Evolutionary conservation across 139 green algal genomes (phyloP), one percentile per base, ranked within the genome.

Genomic region (Cymbomonas tetramitiformis): DNA sequence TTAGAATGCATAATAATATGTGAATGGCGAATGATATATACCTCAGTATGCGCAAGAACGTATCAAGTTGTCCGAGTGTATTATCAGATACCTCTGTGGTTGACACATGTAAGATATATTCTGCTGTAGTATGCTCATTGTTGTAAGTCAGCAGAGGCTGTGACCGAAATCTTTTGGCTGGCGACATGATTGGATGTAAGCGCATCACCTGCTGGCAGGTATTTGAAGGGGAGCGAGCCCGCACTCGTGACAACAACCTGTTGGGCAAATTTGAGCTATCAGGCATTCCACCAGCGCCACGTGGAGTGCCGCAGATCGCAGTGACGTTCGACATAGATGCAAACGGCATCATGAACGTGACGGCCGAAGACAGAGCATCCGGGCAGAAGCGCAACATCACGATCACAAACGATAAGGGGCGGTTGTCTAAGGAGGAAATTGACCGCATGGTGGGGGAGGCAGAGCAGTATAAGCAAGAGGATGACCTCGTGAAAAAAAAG

Each of bases 401-500:
- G 38, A 98, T 98, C 75, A 98, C 90, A 49, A 96, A 98, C 64
- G 90, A 96, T 76, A 98, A 96, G 85, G 90, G 90, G 38, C 75
- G 86, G 4, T 74, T 96, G n/a, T 80, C 51, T 56, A 98, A 96
- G 81, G 90, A 96, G 1, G 90, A 98, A 32, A 97, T 96, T 50
- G 91, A 98, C 80, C 79, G 85, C 51, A 96, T 98, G 88, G 90
- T 98, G 30, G 68, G 85, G 71, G 81, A 91, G 18, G 88, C 87
- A 8, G 90, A 98, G 80, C 90, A 94, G 83, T 97, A 94, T 85
- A 96, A 96, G 80, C 76, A 75, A 0, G 88, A 96, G 56, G 90
- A 98, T 58, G 90, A 96, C 71, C 73, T 75, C 58, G 79, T 87
- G 68, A 86, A 85, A 73, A 82, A 86, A 70, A 82, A 89, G 38